These are phyloP conservation scores for Arachnopeziza araneosa DNA, from an alignment of 2,329 filamentous ascomycete species.

Conservation along the genomic window DNA sequence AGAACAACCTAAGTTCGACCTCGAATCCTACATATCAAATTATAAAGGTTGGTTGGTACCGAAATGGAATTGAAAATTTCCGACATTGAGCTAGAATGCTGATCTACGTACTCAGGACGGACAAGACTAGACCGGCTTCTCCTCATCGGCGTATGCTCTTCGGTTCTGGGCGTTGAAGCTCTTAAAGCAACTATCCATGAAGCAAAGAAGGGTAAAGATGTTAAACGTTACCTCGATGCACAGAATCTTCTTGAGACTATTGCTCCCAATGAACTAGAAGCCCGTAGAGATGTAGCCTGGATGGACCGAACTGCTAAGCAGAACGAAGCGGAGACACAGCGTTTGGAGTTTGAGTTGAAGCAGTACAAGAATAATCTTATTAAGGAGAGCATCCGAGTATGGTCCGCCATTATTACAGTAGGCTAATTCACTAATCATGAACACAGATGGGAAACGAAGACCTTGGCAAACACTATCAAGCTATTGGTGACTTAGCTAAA, in stretches of 20 bases:
- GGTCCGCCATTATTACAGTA: conserved; percentile 18
- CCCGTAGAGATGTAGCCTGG: conserved; percentile 67
- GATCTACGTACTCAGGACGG: conserved; percentile 51
- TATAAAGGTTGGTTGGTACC: background rate
- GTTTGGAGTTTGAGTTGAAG: conserved; percentile 80
- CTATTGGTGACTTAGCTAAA: conserved; percentile 64
- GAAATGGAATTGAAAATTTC: background rate
- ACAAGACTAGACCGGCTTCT: conserved; percentile 77
- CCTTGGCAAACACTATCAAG: conserved; percentile 76
- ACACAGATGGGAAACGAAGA: conserved; percentile 89
- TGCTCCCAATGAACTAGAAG: conserved; percentile 63
- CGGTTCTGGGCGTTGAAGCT: conserved; percentile 71
- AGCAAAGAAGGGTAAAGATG: conserved; percentile 70
- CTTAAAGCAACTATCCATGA: conserved; percentile 71
- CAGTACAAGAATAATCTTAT: conserved; percentile 96
- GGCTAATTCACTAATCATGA: background rate
- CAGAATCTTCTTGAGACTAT: conserved; percentile 59
- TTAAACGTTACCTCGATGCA: conserved; percentile 63
- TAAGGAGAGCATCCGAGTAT: conserved; percentile 89
- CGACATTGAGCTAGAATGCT: background rate
- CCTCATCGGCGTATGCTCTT: conserved; percentile 74
- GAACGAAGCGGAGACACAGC: conserved; percentile 64
- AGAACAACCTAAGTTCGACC: conserved; percentile 6
- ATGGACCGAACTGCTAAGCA: conserved; percentile 59
- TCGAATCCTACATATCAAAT: conserved; percentile 5